phyloP scores from a whole-genome alignment of 768 basidiomycete species.

The Naganishia randhawae region DNA sequence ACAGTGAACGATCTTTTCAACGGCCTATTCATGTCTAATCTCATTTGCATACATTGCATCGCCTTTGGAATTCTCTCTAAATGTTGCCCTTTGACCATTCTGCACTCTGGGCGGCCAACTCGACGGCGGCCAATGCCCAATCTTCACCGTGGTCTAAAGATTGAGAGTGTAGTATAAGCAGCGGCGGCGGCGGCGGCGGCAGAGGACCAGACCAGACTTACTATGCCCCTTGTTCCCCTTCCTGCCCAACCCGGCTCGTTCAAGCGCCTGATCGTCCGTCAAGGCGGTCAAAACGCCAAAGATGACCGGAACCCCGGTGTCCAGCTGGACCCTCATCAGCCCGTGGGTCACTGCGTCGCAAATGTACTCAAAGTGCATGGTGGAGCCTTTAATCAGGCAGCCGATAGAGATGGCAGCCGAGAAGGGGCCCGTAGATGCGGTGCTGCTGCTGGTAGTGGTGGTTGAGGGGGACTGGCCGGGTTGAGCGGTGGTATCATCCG shows the following conservation, averaged over 20 bases:
- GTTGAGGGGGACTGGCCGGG: slow-evolving; percentile 41
- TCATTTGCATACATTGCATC: no score
- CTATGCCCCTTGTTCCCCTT: slow-evolving; percentile 77
- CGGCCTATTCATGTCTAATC: no score
- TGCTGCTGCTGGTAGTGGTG: slow-evolving; percentile 52
- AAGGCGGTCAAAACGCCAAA: slow-evolving; percentile 94
- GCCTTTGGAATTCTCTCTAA: neutral
- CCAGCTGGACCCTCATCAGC: slow-evolving; percentile 89
- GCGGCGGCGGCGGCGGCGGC: neutral
- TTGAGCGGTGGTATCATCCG: slow-evolving; percentile 54
- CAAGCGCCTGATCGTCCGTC: slow-evolving; percentile 87
- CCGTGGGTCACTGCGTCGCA: slow-evolving; percentile 87
- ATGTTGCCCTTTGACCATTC: slow-evolving; percentile 46
- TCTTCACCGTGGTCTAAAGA: slow-evolving; percentile 74
- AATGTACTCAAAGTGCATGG: slow-evolving; percentile 99
- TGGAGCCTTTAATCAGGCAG: slow-evolving; percentile 93
- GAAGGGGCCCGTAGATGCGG: slow-evolving; percentile 59
- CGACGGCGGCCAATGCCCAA: slow-evolving; percentile 94
- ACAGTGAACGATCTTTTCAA: no score
- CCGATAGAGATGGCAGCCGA: slow-evolving; percentile 96
- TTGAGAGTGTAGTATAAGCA: slow-evolving; percentile 11
- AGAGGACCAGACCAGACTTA: slow-evolving; percentile 34
- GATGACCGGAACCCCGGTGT: slow-evolving; percentile 87
- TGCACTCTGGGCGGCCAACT: slow-evolving; percentile 51
- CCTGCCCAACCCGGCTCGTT: slow-evolving; percentile 81